A percentile compares a stretch with the other conserved stretches of the same genome.
Conservation (phyloP, 1,284 basidiomycete genomes). For the Athelia psychrophila region DNA sequence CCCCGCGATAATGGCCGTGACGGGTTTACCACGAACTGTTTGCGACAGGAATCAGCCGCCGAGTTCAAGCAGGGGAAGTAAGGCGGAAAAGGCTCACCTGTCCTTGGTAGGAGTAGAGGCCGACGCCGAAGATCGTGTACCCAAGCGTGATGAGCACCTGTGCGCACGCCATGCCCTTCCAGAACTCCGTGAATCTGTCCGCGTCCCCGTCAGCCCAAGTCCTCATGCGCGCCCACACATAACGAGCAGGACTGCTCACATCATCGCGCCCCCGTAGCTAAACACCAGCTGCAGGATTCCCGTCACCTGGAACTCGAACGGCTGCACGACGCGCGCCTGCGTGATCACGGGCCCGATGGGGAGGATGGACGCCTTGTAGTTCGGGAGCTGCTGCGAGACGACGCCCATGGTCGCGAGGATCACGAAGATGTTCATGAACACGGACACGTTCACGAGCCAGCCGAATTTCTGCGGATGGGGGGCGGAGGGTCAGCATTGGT, state of each 20-base stretch:
- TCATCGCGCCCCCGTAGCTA: background rate
- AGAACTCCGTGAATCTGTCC: slow-evolving; percentile 49
- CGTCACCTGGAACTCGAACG: slow-evolving; percentile 45
- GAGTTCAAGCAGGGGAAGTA: too few relatives aligned
- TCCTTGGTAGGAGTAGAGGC: slow-evolving; percentile 54
- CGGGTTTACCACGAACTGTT: slow-evolving; percentile 46
- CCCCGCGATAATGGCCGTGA: slow-evolving; percentile 38
- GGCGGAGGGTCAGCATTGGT: too few relatives aligned
- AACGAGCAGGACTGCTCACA: background rate
- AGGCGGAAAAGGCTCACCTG: slow-evolving; percentile 26
- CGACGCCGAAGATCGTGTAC: slow-evolving; percentile 56
- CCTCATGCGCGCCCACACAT: slow-evolving; percentile 25
- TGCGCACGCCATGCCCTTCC: slow-evolving; percentile 61
- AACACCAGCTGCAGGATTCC: slow-evolving; percentile 61
- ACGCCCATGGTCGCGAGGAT: slow-evolving; percentile 59
- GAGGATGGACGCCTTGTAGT: slow-evolving; percentile 45
- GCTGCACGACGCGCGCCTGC: slow-evolving; percentile 36
- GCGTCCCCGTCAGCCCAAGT: slow-evolving; percentile 51
- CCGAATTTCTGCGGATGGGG: too few relatives aligned
- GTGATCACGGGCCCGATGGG: slow-evolving; percentile 41
- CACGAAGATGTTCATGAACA: slow-evolving; percentile 41
- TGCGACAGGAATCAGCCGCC: too few relatives aligned
- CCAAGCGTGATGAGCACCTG: slow-evolving; percentile 53
- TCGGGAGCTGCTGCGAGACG: slow-evolving; percentile 55
- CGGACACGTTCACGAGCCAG: slow-evolving; percentile 41